Base-by-base conservation (phyloP, 2,329 filamentous ascomycete species). In the Fusarium brachygibbosum region DNA sequence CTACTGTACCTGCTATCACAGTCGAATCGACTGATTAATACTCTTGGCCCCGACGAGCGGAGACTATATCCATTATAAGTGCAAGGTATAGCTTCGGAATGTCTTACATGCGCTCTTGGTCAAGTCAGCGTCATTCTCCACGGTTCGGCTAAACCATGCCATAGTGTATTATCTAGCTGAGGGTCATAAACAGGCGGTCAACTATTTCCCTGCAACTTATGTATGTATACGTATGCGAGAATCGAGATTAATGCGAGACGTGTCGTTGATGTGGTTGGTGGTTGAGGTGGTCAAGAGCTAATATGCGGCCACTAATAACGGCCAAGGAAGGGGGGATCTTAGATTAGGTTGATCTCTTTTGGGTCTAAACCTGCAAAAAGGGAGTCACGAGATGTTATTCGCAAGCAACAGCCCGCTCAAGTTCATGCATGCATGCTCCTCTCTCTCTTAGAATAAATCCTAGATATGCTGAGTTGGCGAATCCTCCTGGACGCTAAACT, bases 311-410 rank as follows among this genome's bases (percentile, higher is more conserved):
- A 63, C 50, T 63, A 53, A 58, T 25, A 25, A 29, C 19, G 52
- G 42, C 25, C 57, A 50, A 31, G 31, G 40, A 42, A 42, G 40
- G 40, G 37, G 19, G 34, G 51, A 45, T 29, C 56, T 57, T 44
- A 52, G 44, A 51, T 51, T 51, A 51, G 34, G 32, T 61, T 40
- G 29, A 38, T 34, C 16, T 23, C 29, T 35, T 51, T 51, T 51
- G 25, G 65, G n/a, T 31, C 53, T 63, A 70, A 63, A 23, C 45
- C 58, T 68, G 67, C 58, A 68, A 35, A 35, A 45, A 46, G 38
- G 35, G 50, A 58, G 67, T 70, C 67, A 70, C 67, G 67, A 59
- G 67, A 70, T 59, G 59, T 25, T 11, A 48, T 50, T 44, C 38
- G 32, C 49, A 59, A 69, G 56, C 61, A 67, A 49, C 44, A 51